Evolutionary conservation across 495 filamentous ascomycete genomes (phyloP), one percentile per base, ranked within the genome.

Genomic region (Amorphotheca resinae): DNA sequence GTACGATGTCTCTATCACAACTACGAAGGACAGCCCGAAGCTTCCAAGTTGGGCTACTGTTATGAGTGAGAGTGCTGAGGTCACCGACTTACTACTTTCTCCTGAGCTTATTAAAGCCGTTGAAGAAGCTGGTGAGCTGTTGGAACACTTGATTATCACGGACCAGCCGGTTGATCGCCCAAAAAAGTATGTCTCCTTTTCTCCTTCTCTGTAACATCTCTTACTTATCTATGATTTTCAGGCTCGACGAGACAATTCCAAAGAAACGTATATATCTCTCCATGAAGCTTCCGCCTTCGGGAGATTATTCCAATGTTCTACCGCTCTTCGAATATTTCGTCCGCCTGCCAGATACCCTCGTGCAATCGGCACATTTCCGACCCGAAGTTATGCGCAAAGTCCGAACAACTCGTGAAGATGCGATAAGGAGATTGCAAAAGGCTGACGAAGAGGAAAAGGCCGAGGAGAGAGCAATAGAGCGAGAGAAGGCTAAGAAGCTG

Each of bases 1-100:
- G 51, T 98, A 95, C 61, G 91, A 98, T 63, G 69, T 95, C 22
- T 91, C 83, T 20, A 76, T 98, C 41, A 95, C 91, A 17, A 77
- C 73, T 51, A 95, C 89, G 48, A 89, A 85, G 67, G 93, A 98
- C 51, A 79, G 88, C 62, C 53, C 77, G 20, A 93, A 88, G 66
- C 74, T 96, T 6, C 93, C 91, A n/a, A 62, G 66, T 44, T 96
- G 93, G 93, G 70, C 80, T 12, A 93, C 86, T 1, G 81, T 95
- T 54, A 95, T 98, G 91, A 87, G 75, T 48, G 91, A 98, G 70
- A 93, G 79, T 58, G 87, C 87, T 20, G 93, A 95, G 62, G 77
- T 98, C 51, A 94, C 87, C n/a, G 85, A 95, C 12, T 67, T 74
- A 9, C 60, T 96, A 31, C 69, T 96, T 26, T 91, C 85, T 20